Evolutionary conservation across 2,329 filamentous ascomycete species (phyloP).

Genomic region (Sporothrix euskadiensis): DNA sequence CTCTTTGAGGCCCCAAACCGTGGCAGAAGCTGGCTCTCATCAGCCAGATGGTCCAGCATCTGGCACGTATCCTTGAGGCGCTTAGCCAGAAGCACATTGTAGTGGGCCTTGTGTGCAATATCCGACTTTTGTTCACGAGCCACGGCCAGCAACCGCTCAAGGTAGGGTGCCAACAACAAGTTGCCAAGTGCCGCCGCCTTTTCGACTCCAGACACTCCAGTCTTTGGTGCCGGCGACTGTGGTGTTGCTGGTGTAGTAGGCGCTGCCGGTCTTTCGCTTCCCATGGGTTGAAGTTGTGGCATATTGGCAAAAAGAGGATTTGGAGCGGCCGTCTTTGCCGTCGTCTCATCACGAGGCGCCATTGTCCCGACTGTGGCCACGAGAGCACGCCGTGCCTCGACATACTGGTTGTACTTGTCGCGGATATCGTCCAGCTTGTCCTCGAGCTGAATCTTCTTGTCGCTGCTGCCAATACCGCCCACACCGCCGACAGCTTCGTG

Average conservation of each 20-base stretch:
- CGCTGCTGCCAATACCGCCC: conserved; percentile 23
- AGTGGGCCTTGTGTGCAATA: conserved; percentile 60
- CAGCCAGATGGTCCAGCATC: conserved; percentile 54
- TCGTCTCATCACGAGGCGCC: background rate
- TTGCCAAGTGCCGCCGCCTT: conserved; percentile 23
- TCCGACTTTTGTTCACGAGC: conserved; percentile 58
- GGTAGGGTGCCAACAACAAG: conserved; percentile 57
- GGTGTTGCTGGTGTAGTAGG: background rate
- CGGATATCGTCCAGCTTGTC: conserved; percentile 51
- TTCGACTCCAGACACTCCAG: background rate
- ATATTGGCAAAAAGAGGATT: conserved; percentile 33
- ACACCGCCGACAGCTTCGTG: background rate
- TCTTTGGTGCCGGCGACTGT: conserved; percentile 24
- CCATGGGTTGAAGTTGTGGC: conserved; percentile 36
- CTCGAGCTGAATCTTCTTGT: conserved; percentile 38
- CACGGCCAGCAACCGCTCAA: conserved; percentile 54
- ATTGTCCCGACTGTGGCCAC: conserved; percentile 38
- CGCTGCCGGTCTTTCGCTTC: background rate
- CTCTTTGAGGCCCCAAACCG: conserved; percentile 48
- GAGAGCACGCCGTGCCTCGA: conserved; percentile 51
- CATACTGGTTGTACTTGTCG: conserved; percentile 56
- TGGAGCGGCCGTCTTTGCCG: background rate
- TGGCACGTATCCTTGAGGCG: conserved; percentile 54
- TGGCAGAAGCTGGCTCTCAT: conserved; percentile 63
- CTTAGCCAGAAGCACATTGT: conserved; percentile 52